Evolutionary conservation across 1,139 yeast species (phyloP), one percentile per base, ranked within the genome.

Genomic region (Pichia sp.): DNA sequence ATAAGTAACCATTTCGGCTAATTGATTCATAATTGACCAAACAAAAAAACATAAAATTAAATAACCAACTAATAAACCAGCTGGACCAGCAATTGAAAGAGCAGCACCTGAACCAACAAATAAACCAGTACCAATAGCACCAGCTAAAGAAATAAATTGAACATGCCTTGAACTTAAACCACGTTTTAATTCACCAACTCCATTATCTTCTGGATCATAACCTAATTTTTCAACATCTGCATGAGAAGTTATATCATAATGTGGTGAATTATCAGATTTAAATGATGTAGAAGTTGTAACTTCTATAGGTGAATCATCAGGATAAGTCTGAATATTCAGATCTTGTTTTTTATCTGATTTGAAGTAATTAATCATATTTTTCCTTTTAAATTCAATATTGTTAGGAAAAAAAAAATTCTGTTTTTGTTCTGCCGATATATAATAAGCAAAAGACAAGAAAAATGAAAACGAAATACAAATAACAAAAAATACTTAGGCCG

Each of bases 101-200:
- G 80, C 73, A 39, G 70, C 64, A 40, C 89, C 89, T 35, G 80
- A 69, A 47, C 89, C 87, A 49, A 83, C 78, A 53, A 82, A 79
- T 39, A 80, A 69, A 57, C 82, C 83, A 3, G 82, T 80, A 66
- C 96, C 96, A 46, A 87, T 82, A 53, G 90, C 83, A 23, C 94
- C 86, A 22, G 94, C 95, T 41, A 87, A 71, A 34, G 95, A 86
- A 51, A 87, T 84, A 74, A 80, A 71, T 58, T 78, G 82, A 41
- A 80, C 64, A 54, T 80, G 86, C 57, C 42, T 37, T 27, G 51
- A 48, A 36, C 25, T 73, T 24, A 48, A 35, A 20, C 51, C 51
- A 41, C 51, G 46, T 39, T 45, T 45, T 28, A 48, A 32, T 33
- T 48, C 49, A 10, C 48, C 48, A 6, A 41, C 11, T 12, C 50